Evolutionary conservation across 2,329 filamentous ascomycete genomes (phyloP).

Genomic region (Sclerotiophoma versabilis): DNA sequence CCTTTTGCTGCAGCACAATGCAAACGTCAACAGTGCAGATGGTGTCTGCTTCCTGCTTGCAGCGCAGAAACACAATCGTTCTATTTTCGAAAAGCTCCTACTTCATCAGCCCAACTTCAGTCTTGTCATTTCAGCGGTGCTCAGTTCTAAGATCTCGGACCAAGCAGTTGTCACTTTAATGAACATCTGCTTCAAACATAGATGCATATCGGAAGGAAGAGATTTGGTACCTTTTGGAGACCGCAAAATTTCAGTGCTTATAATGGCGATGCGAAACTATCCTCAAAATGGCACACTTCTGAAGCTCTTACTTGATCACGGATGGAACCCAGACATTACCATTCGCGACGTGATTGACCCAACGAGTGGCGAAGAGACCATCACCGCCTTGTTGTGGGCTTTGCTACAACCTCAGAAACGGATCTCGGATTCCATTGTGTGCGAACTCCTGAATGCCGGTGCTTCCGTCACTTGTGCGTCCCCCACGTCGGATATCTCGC

Average conservation of each 20-base stretch:
- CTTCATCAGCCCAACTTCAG: constrained; percentile 57
- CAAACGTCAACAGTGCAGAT: constrained; percentile 42
- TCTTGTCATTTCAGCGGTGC: constrained; percentile 64
- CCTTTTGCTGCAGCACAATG: constrained; percentile 34
- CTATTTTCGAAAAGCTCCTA: constrained; percentile 38
- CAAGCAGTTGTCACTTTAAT: constrained; percentile 54
- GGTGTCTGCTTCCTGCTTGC: constrained; percentile 42
- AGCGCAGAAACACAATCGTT: constrained; percentile 28
- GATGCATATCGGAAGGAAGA: constrained; percentile 33
- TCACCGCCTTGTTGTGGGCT: constrained; percentile 67
- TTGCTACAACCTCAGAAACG: constrained; percentile 69
- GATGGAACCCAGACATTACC: constrained; percentile 51
- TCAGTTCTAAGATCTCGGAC: constrained; percentile 60
- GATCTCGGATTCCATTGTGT: constrained; percentile 65
- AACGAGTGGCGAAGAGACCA: constrained; percentile 60
- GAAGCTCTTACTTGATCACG: constrained; percentile 31
- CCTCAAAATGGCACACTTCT: constrained; percentile 32
- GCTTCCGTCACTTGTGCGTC: constrained; percentile 67
- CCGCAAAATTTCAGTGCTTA: constrained; percentile 28
- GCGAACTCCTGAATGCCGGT: constrained; percentile 61
- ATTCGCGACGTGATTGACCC: constrained; percentile 55
- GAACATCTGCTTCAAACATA: constrained; percentile 63
- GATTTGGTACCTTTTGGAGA: constrained; percentile 17
- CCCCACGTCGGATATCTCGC: constrained; percentile 60
- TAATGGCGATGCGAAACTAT: constrained; percentile 37